Evolutionary conservation across 1,139 yeast species (phyloP).

Genomic region (Schizosaccharomyces versatilis): DNA sequence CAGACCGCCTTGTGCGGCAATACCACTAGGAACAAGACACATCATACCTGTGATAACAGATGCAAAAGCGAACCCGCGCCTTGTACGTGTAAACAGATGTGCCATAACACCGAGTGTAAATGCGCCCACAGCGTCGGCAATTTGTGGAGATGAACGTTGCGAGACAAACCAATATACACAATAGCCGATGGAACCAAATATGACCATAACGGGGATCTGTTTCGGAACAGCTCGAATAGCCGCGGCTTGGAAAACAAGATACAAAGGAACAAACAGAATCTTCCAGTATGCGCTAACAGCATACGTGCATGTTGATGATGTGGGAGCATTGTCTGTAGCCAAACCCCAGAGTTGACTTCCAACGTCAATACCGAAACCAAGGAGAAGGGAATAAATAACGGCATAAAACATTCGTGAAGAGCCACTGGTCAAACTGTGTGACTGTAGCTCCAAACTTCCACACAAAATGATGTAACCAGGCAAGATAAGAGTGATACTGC

Average conservation of each 20-base stretch:
- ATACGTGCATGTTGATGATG: conserved; percentile 38
- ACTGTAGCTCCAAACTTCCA: conserved; percentile 77
- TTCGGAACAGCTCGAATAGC: conserved; percentile 65
- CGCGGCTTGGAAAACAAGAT: conserved; percentile 27
- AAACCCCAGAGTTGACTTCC: conserved; percentile 89
- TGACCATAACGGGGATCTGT: conserved; percentile 63
- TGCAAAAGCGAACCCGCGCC: conserved; percentile 80
- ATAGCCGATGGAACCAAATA: conserved; percentile 58
- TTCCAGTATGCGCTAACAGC: conserved; percentile 44
- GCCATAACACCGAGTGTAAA: conserved; percentile 75
- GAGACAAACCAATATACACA: conserved; percentile 69
- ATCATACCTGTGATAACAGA: conserved; percentile 91
- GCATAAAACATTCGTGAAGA: conserved; percentile 92
- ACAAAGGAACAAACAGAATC: conserved; percentile 60
- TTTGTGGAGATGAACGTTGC: conserved; percentile 8
- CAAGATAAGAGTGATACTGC: conserved; percentile 66
- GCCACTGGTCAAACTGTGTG: conserved; percentile 77
- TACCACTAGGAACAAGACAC: conserved; percentile 85
- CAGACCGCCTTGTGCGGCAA: conserved; percentile 69
- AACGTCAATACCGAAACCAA: conserved; percentile 80
- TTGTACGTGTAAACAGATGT: conserved; percentile 62
- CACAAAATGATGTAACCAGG: conserved; percentile 81
- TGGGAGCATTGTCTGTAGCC: conserved; percentile 56
- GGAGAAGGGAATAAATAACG: conserved; percentile 65
- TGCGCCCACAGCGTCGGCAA: conserved; percentile 27